Evolutionary conservation across 495 filamentous ascomycete genomes (phyloP).

Genomic region (Aspergillus ostianus): DNA sequence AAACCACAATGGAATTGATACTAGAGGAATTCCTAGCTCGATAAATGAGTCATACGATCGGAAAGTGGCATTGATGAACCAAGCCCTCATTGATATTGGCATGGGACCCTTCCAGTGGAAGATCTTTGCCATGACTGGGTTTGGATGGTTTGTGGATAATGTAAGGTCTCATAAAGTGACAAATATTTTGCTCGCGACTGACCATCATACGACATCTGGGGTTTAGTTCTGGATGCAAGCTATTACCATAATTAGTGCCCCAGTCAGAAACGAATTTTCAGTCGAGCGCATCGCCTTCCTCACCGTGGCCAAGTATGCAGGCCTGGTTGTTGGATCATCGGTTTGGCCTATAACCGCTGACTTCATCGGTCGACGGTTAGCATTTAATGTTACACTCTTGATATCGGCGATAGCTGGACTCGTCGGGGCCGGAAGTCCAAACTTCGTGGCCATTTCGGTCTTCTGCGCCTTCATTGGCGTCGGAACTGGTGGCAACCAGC

Average conservation of each 20-base stretch:
- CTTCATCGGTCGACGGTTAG: conserved; percentile 52
- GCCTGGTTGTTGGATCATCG: conserved; percentile 52
- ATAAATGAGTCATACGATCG: too few relatives aligned
- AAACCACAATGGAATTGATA: too few relatives aligned
- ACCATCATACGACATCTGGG: too few relatives aligned
- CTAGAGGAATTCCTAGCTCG: too few relatives aligned
- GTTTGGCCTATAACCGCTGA: conserved; percentile 57
- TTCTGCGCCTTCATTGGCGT: conserved; percentile 48
- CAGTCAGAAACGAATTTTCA: too few relatives aligned
- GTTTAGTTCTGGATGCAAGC: not conserved
- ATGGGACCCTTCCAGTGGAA: too few relatives aligned
- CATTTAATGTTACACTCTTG: conserved; percentile 52
- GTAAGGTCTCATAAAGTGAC: too few relatives aligned
- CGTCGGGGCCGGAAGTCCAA: conserved; percentile 48
- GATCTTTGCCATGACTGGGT: too few relatives aligned
- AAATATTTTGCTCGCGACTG: too few relatives aligned
- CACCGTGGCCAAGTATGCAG: conserved; percentile 59
- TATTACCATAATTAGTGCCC: not conserved
- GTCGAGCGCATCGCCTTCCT: conserved; percentile 21
- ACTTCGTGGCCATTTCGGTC: conserved; percentile 47
- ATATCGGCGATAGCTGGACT: conserved; percentile 49
- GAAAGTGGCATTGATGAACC: too few relatives aligned
- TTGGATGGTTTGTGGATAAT: too few relatives aligned
- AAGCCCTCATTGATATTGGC: too few relatives aligned
- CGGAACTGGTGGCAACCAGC: conserved; percentile 64